phyloP scores from a whole-genome alignment of 202 grass and related monocot species.

The Saccharum hybrid region DNA sequence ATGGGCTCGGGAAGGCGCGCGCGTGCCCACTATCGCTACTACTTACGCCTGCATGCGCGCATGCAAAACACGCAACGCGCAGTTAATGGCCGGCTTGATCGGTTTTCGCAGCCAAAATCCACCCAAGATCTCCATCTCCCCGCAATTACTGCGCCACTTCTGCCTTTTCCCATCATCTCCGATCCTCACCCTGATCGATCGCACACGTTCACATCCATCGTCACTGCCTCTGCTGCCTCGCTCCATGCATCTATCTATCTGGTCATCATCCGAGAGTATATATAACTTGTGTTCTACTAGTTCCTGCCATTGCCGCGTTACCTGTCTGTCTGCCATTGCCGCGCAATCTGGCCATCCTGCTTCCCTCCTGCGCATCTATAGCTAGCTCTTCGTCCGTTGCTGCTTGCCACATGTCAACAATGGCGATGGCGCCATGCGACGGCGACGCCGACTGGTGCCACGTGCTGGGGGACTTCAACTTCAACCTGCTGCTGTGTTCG shows the following conservation, averaged over 20 bases:
- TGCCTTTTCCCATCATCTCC: background rate
- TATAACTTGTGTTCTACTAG: background rate
- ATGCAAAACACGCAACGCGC: background rate
- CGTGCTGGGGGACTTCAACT: background rate
- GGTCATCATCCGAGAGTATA: background rate
- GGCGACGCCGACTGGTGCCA: background rate
- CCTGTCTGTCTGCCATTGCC: too few species aligned
- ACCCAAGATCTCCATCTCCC: background rate
- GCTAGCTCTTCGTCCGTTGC: background rate
- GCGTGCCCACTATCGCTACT: background rate
- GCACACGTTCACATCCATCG: conserved; percentile 13
- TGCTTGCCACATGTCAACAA: background rate
- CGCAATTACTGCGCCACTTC: conserved; percentile 13
- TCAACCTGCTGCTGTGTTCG: background rate
- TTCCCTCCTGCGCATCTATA: background rate
- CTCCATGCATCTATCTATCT: background rate
- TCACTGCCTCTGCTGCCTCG: too few species aligned
- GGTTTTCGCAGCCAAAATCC: conserved; percentile 32
- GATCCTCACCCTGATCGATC: background rate
- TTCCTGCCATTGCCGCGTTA: too few species aligned
- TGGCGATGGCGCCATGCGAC: background rate
- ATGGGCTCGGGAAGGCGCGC: conserved; percentile 11
- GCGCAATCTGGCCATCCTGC: too few species aligned
- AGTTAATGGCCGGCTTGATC: background rate
- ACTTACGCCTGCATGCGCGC: background rate